Evolutionary conservation across 805 yeast genomes (phyloP).

Genomic region (Candida odintsovae): DNA sequence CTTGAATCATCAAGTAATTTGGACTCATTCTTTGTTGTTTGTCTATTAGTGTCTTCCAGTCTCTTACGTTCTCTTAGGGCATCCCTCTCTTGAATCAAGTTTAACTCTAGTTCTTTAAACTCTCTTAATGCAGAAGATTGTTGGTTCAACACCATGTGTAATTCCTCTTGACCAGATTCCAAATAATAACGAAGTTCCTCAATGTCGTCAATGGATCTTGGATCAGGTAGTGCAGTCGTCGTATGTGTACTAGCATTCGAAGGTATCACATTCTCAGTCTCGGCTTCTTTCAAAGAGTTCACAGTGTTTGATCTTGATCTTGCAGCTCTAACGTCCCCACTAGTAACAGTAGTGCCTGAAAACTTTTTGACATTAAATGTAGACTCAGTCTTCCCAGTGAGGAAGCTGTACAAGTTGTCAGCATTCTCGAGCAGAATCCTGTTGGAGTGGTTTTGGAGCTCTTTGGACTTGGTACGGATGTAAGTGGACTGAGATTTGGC

Average conservation of each 20-base stretch:
- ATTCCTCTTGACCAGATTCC: constrained; percentile 37
- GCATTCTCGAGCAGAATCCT: constrained; percentile 30
- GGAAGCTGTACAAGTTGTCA: constrained; percentile 29
- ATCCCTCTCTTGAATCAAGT: constrained; percentile 28
- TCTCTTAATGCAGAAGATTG: constrained; percentile 29
- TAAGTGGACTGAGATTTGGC: constrained; percentile 36
- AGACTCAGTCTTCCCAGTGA: constrained; percentile 26
- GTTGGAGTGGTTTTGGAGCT: constrained; percentile 16
- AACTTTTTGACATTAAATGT: constrained; percentile 20
- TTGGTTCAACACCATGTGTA: constrained; percentile 29
- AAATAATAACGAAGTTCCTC: constrained; percentile 37
- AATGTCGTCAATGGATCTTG: constrained; percentile 30
- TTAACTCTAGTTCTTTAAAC: constrained; percentile 32
- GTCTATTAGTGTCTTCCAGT: constrained; percentile 35
- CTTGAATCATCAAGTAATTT: constrained; percentile 37
- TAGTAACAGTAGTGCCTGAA: constrained; percentile 4
- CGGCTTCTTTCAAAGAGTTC: constrained; percentile 15
- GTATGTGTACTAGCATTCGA: constrained; percentile 9
- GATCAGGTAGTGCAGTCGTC: constrained; percentile 14
- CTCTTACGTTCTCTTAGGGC: constrained; percentile 34
- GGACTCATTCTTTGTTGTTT: constrained; percentile 34
- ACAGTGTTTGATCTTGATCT: constrained; percentile 34
- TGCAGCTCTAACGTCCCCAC: constrained; percentile 4
- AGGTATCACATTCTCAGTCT: constrained; percentile 1
- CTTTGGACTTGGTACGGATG: constrained; percentile 31